Percentiles rank a stretch among this genome's conserved stretches.
Evolutionary conservation across 2,329 filamentous ascomycete species (phyloP).

Genomic region (Akanthomyces lecanii): DNA sequence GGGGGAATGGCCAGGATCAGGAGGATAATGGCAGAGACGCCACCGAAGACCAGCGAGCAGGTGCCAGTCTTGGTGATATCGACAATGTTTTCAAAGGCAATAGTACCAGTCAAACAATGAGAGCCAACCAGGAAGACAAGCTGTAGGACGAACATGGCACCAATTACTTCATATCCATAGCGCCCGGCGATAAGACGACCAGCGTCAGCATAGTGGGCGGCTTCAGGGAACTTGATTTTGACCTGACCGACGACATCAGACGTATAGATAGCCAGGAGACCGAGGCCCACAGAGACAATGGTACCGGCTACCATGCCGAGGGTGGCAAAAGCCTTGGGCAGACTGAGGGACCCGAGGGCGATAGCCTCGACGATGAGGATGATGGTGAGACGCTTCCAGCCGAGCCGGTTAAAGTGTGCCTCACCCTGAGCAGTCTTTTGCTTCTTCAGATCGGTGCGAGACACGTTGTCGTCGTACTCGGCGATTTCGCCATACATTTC

Average conservation of each 20-base stretch:
- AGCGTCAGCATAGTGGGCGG: slow-evolving; percentile 65
- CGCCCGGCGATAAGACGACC: slow-evolving; percentile 58
- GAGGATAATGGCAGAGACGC: slow-evolving; percentile 44
- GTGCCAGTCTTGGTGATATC: slow-evolving; percentile 38
- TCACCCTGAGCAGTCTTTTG: slow-evolving; percentile 42
- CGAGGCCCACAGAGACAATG: slow-evolving; percentile 39
- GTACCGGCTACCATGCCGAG: slow-evolving; percentile 51
- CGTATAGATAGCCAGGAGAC: slow-evolving; percentile 45
- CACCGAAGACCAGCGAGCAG: slow-evolving; percentile 43
- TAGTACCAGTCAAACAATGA: slow-evolving; percentile 66
- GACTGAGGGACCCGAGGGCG: slow-evolving; percentile 48
- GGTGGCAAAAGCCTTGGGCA: slow-evolving; percentile 49
- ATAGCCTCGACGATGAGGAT: slow-evolving; percentile 55
- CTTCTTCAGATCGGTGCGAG: slow-evolving; percentile 40
- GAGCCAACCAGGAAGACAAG: slow-evolving; percentile 66
- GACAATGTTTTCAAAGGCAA: slow-evolving; percentile 64
- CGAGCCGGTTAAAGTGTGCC: slow-evolving; percentile 47
- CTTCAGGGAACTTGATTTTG: slow-evolving; percentile 49
- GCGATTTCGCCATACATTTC: slow-evolving; percentile 28
- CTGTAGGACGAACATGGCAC: slow-evolving; percentile 58
- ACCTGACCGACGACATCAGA: slow-evolving; percentile 44
- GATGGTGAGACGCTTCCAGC: no score
- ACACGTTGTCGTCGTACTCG: slow-evolving; percentile 36
- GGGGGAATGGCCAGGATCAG: slow-evolving; percentile 44
- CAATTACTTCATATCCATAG: slow-evolving; percentile 59